phyloP scores from a whole-genome alignment of 495 filamentous ascomycete species.

The Elaphomyces granulatus region DNA sequence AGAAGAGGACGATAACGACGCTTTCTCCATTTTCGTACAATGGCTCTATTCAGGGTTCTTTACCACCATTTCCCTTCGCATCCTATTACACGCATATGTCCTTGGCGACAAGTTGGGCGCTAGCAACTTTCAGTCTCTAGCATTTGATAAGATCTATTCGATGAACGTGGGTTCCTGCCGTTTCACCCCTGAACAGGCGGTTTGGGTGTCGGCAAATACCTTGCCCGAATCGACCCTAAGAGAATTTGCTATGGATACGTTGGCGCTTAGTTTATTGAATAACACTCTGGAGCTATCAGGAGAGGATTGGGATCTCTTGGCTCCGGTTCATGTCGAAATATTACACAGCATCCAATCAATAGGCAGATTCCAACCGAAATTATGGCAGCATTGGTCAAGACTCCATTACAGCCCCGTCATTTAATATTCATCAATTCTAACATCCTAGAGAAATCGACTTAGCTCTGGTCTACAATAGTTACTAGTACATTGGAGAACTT shows the following conservation, averaged over 20 bases:
- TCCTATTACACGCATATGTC: constrained; percentile 1
- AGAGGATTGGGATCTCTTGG: neutral
- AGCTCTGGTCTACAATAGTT: too few relatives aligned
- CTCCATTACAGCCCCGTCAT: neutral
- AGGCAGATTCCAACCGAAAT: neutral
- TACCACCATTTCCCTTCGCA: neutral
- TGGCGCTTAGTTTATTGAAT: neutral
- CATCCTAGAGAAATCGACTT: too few relatives aligned
- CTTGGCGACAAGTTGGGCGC: neutral
- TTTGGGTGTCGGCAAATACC: neutral
- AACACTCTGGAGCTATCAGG: neutral
- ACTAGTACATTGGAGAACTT: too few relatives aligned
- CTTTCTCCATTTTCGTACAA: neutral
- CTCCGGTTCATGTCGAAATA: neutral
- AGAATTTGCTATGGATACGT: neutral
- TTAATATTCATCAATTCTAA: too few relatives aligned
- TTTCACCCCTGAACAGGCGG: neutral
- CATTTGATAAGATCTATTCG: constrained; percentile 1
- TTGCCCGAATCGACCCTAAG: neutral
- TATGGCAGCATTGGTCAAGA: neutral
- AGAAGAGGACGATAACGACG: neutral
- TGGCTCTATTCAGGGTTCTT: neutral
- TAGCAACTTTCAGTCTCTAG: neutral
- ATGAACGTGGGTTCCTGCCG: neutral
- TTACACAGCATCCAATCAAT: neutral